Conservation (phyloP, 2,329 filamentous ascomycete genomes). For the Diaporthe sp. region DNA sequence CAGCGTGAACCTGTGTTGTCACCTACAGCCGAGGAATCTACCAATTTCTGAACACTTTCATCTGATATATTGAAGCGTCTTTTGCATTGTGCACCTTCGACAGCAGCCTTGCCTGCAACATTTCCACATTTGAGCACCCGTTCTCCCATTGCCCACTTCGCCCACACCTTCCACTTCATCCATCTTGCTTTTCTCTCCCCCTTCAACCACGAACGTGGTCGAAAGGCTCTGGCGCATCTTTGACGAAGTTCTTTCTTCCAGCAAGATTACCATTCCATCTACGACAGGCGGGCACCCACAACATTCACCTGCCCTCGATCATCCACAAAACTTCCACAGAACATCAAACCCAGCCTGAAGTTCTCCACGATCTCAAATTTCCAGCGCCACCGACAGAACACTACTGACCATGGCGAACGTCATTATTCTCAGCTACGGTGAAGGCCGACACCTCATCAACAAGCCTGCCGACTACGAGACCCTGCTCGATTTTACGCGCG, state of each 20-base stretch:
- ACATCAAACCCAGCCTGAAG: not conserved
- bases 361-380: not conserved
- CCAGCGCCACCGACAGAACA: not conserved
- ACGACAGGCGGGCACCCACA: too few species aligned
- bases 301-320: not conserved
- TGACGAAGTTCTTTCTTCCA: not conserved
- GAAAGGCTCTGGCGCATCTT: conserved; percentile 11
- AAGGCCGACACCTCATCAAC: not conserved
- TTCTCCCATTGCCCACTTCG: conserved; percentile 18
- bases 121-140: not conserved
- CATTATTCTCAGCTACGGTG: not conserved
- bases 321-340: not conserved
- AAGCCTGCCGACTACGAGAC: not conserved
- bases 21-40: not conserved
- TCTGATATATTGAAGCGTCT: too few species aligned
- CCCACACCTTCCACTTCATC: conserved; percentile 35
- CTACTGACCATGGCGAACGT: not conserved
- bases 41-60: not conserved
- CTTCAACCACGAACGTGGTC: conserved; percentile 12
- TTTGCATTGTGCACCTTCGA: not conserved
- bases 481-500: not conserved
- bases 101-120: not conserved
- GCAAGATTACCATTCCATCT: not conserved
- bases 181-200: not conserved
- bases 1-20: not conserved